A percentile compares a stretch with the other conserved stretches of the same genome.
Evolutionary conservation across 352 stramenopile genomes (phyloP).

Genomic region (Phytophthora pseudosyringae): DNA sequence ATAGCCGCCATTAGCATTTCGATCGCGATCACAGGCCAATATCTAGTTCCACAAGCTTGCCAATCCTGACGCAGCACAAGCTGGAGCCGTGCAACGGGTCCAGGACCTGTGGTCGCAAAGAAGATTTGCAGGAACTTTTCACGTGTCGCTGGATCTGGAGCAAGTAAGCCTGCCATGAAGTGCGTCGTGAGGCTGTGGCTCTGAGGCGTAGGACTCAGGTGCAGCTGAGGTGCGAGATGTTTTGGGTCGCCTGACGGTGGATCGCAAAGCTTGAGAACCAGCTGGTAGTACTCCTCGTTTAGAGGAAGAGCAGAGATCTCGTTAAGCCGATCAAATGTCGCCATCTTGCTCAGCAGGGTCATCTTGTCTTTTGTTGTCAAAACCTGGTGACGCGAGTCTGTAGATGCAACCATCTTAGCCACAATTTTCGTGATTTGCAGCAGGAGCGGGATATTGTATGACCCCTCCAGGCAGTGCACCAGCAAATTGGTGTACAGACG

Average conservation of each 20-base stretch:
- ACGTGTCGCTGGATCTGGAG: constrained; percentile 67
- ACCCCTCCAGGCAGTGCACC: constrained; percentile 87
- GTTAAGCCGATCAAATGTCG: constrained; percentile 84
- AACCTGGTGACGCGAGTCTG: constrained; percentile 58
- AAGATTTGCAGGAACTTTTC: constrained; percentile 82
- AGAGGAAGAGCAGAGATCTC: constrained; percentile 86
- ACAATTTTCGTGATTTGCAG: constrained; percentile 87
- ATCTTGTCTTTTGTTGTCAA: constrained; percentile 90
- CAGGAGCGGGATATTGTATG: constrained; percentile 83
- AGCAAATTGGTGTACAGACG: constrained; percentile 86
- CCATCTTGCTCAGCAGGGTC: constrained; percentile 87
- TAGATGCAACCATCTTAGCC: constrained; percentile 61
- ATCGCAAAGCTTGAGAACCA: constrained; percentile 83
- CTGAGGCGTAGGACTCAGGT: constrained; percentile 65
- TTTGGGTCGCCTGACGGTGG: constrained; percentile 58
- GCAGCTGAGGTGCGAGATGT: constrained; percentile 60
- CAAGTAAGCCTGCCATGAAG: constrained; percentile 81
- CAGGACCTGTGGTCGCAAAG: constrained; percentile 46
- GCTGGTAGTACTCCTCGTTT: constrained; percentile 78
- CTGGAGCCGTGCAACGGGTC: constrained; percentile 62
- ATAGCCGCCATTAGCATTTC: constrained; percentile 74
- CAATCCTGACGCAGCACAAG: constrained; percentile 85
- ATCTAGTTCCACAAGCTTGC: constrained; percentile 85
- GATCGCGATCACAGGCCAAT: constrained; percentile 84
- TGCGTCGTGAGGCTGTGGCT: constrained; percentile 77